These are phyloP conservation scores for Pseudogymnoascus sp. DNA, from an alignment of 2,329 filamentous ascomycete genomes.

Conservation along the genomic window DNA sequence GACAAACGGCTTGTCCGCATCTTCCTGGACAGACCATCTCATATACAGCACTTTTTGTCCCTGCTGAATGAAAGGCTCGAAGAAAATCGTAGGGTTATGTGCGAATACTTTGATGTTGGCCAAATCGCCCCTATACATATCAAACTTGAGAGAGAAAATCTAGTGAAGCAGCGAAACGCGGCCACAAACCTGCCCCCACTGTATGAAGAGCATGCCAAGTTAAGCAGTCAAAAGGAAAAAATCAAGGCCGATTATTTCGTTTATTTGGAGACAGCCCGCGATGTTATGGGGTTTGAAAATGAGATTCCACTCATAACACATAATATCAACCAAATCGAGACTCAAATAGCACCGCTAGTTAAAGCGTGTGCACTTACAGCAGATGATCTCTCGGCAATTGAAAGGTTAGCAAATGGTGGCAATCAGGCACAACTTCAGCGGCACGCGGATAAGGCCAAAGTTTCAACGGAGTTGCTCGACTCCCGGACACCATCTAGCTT, in stretches of 20 bases:
- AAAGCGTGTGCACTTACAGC: background rate
- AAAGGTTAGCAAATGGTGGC: background rate
- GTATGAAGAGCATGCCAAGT: background rate
- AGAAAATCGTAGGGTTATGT: constrained; percentile 17
- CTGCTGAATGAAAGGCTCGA: constrained; percentile 18
- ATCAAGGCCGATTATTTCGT: constrained; percentile 1
- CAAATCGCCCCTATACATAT: constrained; percentile 10
- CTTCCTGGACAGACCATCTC: constrained; percentile 19
- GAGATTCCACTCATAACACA: constrained; percentile 1
- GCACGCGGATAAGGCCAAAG: background rate
- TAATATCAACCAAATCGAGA: background rate
- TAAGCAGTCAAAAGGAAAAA: constrained; percentile 7
- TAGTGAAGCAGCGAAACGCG: constrained; percentile 8
- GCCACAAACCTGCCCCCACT: background rate
- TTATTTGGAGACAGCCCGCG: constrained; percentile 1
- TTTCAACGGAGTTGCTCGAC: background rate
- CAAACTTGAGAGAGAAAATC: constrained; percentile 2
- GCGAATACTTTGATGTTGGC: constrained; percentile 19
- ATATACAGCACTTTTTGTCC: constrained; percentile 17
- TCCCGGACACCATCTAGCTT: constrained; percentile 16
- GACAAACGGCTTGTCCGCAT: constrained; percentile 23
- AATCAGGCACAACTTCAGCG: background rate
- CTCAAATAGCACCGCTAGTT: background rate
- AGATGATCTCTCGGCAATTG: background rate
- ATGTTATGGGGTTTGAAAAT: background rate